A percentile compares a stretch with the other conserved stretches of the same genome.
phyloP scores from a whole-genome alignment of 2,329 filamentous ascomycete species.

The Ophiocordyceps camponoti-rufipedis region DNA sequence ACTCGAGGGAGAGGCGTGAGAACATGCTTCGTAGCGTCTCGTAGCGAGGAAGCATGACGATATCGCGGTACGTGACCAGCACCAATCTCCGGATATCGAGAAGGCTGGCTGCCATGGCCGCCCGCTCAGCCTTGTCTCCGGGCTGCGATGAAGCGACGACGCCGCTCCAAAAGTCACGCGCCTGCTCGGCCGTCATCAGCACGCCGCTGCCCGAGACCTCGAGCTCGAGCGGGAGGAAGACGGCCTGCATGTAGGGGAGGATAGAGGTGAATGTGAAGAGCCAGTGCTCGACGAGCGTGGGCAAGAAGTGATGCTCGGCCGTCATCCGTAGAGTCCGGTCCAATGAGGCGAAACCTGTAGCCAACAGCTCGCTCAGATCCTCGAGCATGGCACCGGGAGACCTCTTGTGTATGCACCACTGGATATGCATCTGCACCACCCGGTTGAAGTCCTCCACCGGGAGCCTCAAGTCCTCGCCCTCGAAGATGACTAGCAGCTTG shows the following conservation, averaged over 20 bases:
- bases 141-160: slow-evolving; percentile 28
- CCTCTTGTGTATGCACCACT: slow-evolving; percentile 58
- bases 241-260: slow-evolving; percentile 83
- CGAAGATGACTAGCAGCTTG: slow-evolving; percentile 59
- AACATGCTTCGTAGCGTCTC: slow-evolving; percentile 81
- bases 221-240: slow-evolving; percentile 81
- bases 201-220: slow-evolving; percentile 77
- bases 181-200: slow-evolving; percentile 60
- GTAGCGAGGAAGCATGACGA: slow-evolving; percentile 73
- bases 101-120: slow-evolving; percentile 30
- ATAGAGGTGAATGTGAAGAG: slow-evolving; percentile 80
- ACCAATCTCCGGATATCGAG: slow-evolving; percentile 82
- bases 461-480: slow-evolving; percentile 62
- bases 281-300: slow-evolving; percentile 85
- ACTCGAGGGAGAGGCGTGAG: slow-evolving; percentile 74
- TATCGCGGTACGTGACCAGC: slow-evolving; percentile 73
- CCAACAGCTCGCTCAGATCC: slow-evolving; percentile 55
- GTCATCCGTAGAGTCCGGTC: slow-evolving; percentile 67
- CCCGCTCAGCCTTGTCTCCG: slow-evolving; percentile 17
- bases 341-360: slow-evolving; percentile 70
- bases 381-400: slow-evolving; percentile 55
- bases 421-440: slow-evolving; percentile 61
- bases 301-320: slow-evolving; percentile 75
- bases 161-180: slow-evolving; percentile 79
- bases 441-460: slow-evolving; percentile 73